Percentiles rank a stretch among this genome's conserved stretches.
Evolutionary conservation across 306 rosid genomes (phyloP).

Genomic region (Ormosia emarginata): DNA sequence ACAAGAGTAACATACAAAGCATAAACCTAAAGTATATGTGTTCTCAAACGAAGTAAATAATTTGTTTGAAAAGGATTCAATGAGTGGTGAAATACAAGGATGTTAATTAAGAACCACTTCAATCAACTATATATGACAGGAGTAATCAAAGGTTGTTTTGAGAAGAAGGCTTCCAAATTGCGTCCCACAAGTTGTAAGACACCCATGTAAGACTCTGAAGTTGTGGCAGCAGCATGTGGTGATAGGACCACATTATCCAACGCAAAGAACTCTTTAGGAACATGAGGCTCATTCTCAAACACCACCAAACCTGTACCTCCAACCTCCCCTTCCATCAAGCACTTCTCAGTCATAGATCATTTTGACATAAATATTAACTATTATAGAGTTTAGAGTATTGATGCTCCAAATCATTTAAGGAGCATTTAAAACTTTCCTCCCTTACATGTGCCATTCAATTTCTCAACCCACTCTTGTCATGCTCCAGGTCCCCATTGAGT

Average conservation of each 20-base stretch:
- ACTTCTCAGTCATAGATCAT: too few species aligned
- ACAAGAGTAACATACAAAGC: neutral
- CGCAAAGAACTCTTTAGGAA: constrained; percentile 30
- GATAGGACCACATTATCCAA: constrained; percentile 52
- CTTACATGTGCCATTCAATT: too few species aligned
- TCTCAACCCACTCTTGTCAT: too few species aligned
- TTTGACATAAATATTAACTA: too few species aligned
- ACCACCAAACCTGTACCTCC: constrained; percentile 56
- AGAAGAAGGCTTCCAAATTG: constrained; percentile 55
- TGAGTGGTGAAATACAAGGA: neutral
- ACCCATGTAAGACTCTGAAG: constrained; percentile 20
- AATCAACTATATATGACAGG: neutral
- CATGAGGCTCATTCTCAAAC: constrained; percentile 56
- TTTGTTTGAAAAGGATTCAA: neutral
- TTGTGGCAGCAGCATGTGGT: constrained; percentile 26
- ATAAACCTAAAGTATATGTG: neutral
- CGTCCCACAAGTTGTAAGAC: constrained; percentile 12
- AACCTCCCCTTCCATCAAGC: constrained; percentile 20
- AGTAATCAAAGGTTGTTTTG: constrained; percentile 35
- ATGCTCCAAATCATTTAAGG: too few species aligned
- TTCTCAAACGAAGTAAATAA: neutral
- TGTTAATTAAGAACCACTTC: neutral
- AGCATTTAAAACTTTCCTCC: too few species aligned
- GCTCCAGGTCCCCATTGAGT: too few species aligned
- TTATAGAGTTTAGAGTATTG: too few species aligned